Base-by-base conservation (phyloP, 768 basidiomycete species). In the Rhizopogon roseolus region DNA sequence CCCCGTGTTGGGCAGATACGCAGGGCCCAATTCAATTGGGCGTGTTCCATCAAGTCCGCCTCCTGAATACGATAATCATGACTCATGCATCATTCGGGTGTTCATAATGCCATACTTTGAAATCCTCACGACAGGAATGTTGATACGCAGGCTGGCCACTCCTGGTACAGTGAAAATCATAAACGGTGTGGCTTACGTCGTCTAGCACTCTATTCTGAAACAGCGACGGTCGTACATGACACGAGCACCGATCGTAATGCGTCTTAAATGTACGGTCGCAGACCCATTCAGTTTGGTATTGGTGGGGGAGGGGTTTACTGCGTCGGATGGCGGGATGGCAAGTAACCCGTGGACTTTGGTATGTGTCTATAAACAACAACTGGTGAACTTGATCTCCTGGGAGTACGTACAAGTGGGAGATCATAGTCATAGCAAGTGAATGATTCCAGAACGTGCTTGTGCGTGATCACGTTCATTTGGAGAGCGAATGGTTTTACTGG, bases 151-250 rank as follows among this genome's bases (percentile, higher is more conserved):
- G 22, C 22, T 22, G 22, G 22, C 22, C 22, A 22, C 22, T 22
- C 22, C 22, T 22, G 22, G 22, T 22, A 22, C 22, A 22, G 22
- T 22, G 22, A 22, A 22, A 65, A 13, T 72, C 73, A 61, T 71
- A 71, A 10, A 62, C 62, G 13, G 79, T 79, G 16, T 61, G 59
- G 10, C 79, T 77, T 80, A 19, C 34, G 48, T 4, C 34, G 28
- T 2, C 14, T 22, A 46, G 65, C 55, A 46, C 44, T 14, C 37
- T 29, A 46, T 11, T 27, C 49, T 39, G n/a, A 32, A 34, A 6
- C 22, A 40, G 6, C 9, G 32, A 41, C 32, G 9, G 5, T 27
- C 52, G 17, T 59, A 72, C 77, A 76, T 58, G 13, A 36, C 34
- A 36, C 34, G 4, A 34, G 10, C 34, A 34, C 10, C 11, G 34